phyloP scores from a whole-genome alignment of 805 yeast genomes.

The Wickerhamiella dianesei region DNA sequence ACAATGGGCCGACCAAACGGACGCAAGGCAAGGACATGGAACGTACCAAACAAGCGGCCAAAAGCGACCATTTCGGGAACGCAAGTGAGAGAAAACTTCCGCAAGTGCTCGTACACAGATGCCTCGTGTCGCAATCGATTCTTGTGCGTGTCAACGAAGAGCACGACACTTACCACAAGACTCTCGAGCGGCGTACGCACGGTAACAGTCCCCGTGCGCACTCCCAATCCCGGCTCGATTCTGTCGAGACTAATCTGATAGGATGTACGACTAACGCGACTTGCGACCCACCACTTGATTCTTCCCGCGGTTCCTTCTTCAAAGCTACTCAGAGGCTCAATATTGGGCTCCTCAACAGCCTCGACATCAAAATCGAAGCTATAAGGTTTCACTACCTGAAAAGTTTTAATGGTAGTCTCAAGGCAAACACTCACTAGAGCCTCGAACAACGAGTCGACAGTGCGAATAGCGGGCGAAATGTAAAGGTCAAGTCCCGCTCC shows the following conservation, averaged over 20 bases:
- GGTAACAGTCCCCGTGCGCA: not conserved
- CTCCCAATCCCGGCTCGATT: not conserved
- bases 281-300: constrained; percentile 12
- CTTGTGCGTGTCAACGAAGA: not conserved
- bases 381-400: too few species aligned
- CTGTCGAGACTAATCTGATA: not conserved
- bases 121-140: constrained; percentile 11
- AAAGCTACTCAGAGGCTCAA: constrained; percentile 8
- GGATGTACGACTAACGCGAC: not conserved
- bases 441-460: too few species aligned
- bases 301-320: constrained; percentile 9
- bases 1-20: constrained; percentile 16
- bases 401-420: too few species aligned
- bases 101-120: constrained; percentile 17
- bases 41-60: constrained; percentile 14
- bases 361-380: constrained; percentile 4
- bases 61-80: constrained; percentile 15
- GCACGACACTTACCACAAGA: not conserved
- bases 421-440: too few species aligned
- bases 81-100: constrained; percentile 1
- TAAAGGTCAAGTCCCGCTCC: too few species aligned
- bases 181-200: too few species aligned
- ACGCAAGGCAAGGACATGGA: constrained; percentile 16
- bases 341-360: constrained; percentile 7
- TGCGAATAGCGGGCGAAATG: too few species aligned